Percentiles rank a stretch among this genome's conserved stretches.
phyloP scores from a whole-genome alignment of 768 basidiomycete genomes.

The Bullera alba region DNA sequence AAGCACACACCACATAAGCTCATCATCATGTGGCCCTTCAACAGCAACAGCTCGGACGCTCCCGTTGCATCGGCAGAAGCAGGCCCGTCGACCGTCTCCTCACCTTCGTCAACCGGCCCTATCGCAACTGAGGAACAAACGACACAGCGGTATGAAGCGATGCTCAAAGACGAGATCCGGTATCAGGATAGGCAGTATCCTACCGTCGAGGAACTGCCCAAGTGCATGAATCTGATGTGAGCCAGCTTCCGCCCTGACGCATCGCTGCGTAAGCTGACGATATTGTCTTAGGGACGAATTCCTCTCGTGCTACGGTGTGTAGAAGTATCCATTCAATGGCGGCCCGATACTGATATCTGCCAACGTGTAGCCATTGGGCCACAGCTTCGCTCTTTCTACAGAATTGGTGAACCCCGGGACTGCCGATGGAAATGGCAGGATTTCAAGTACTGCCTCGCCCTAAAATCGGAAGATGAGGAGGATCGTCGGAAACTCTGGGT shows the following conservation, averaged over 20 bases:
- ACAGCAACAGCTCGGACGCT: background rate
- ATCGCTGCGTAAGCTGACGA: background rate
- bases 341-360: background rate
- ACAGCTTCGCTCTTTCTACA: constrained; percentile 78
- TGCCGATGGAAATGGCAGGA: constrained; percentile 77
- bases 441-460: constrained; percentile 88
- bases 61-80: background rate
- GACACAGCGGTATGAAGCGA: constrained; percentile 19
- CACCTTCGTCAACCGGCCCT: background rate
- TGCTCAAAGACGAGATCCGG: constrained; percentile 35
- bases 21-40: constrained; percentile 1
- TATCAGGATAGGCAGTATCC: constrained; percentile 52
- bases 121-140: background rate
- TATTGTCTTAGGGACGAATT: constrained; percentile 45
- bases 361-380: constrained; percentile 58
- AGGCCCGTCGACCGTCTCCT: background rate
- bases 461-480: constrained; percentile 70
- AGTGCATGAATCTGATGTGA: constrained; percentile 61
- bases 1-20: no score
- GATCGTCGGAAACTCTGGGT: constrained; percentile 78
- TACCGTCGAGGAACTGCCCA: constrained; percentile 68
- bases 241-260: constrained; percentile 55
- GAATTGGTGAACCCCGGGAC: constrained; percentile 65
- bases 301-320: constrained; percentile 47
- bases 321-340: background rate